Evolutionary conservation across 1,284 basidiomycete species (phyloP).

Genomic region (Cutaneotrichosporon mucoides): DNA sequence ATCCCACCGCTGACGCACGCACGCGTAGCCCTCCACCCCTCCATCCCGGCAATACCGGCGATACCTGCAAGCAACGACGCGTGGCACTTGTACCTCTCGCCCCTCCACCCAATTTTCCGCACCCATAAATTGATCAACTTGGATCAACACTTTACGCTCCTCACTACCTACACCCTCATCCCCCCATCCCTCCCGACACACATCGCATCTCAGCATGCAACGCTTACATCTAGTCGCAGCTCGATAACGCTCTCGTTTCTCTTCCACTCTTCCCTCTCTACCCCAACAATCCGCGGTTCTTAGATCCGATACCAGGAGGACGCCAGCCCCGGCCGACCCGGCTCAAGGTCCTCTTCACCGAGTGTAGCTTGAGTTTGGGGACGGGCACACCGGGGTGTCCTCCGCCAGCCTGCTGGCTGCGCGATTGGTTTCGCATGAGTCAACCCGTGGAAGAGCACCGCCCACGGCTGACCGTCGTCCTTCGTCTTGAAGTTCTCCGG

Average conservation of each 20-base stretch:
- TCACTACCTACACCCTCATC: no score
- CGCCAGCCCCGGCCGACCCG: conserved; percentile 21
- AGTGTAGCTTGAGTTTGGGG: neutral
- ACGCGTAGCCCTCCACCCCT: no score
- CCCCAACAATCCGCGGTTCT: conserved; percentile 43
- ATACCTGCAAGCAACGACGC: no score
- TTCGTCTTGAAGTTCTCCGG: conserved; percentile 15
- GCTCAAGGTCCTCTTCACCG: neutral
- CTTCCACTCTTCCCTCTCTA: conserved; percentile 9
- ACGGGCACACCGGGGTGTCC: conserved; percentile 23
- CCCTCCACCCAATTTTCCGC: no score
- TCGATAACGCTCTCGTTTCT: conserved; percentile 4
- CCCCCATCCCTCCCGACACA: neutral
- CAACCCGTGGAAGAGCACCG: conserved; percentile 48
- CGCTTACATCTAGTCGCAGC: conserved; percentile 2
- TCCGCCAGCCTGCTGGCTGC: conserved; percentile 46
- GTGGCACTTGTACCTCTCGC: neutral
- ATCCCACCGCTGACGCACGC: no score
- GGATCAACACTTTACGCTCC: no score
- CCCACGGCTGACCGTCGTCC: conserved; percentile 3
- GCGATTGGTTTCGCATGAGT: conserved; percentile 50
- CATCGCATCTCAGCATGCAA: conserved; percentile 17
- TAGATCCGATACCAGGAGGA: conserved; percentile 49
- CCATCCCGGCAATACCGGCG: no score
- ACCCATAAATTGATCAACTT: no score